These are phyloP conservation scores for Kwoniella shandongensis DNA, from an alignment of 768 basidiomycete species.

Conservation along the genomic window DNA sequence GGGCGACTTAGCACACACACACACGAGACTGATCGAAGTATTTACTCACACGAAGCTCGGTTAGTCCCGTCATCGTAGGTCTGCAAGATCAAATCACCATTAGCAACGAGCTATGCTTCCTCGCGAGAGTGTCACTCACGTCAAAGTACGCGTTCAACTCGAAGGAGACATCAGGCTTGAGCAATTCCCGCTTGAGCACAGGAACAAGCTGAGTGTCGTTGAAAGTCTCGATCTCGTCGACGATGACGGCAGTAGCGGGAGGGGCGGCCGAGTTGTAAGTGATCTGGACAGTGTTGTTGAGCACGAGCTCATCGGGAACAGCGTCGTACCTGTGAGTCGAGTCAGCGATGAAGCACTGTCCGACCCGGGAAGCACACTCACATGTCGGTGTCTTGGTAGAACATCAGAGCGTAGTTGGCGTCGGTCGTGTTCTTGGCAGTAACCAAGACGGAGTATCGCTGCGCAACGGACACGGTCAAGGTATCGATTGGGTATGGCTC, in stretches of 20 bases:
- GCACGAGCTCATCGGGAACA: slow-evolving; percentile 68
- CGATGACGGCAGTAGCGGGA: slow-evolving; percentile 60
- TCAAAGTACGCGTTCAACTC: slow-evolving; percentile 74
- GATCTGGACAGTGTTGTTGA: slow-evolving; percentile 81
- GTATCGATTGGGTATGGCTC: slow-evolving; percentile 71
- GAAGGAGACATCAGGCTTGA: slow-evolving; percentile 61
- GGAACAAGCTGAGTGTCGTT: slow-evolving; percentile 65
- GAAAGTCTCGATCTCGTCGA: slow-evolving; percentile 39
- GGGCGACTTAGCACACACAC: background rate
- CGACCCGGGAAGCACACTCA: slow-evolving; percentile 25
- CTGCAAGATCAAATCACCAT: slow-evolving; percentile 19
- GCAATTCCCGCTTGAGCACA: slow-evolving; percentile 57
- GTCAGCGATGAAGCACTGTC: background rate
- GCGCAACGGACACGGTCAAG: slow-evolving; percentile 75
- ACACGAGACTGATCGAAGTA: background rate
- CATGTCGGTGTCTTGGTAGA: slow-evolving; percentile 71
- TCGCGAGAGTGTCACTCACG: slow-evolving; percentile 31
- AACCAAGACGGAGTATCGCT: slow-evolving; percentile 90
- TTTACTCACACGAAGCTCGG: slow-evolving; percentile 52
- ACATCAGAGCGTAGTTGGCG: slow-evolving; percentile 73
- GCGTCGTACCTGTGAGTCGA: slow-evolving; percentile 73
- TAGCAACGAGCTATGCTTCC: background rate
- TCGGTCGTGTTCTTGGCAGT: slow-evolving; percentile 81
- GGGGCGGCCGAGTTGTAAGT: slow-evolving; percentile 65
- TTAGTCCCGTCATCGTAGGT: slow-evolving; percentile 61